Evolutionary conservation across 768 basidiomycete genomes (phyloP).

Genomic region (Leucosporidium yakuticum): DNA sequence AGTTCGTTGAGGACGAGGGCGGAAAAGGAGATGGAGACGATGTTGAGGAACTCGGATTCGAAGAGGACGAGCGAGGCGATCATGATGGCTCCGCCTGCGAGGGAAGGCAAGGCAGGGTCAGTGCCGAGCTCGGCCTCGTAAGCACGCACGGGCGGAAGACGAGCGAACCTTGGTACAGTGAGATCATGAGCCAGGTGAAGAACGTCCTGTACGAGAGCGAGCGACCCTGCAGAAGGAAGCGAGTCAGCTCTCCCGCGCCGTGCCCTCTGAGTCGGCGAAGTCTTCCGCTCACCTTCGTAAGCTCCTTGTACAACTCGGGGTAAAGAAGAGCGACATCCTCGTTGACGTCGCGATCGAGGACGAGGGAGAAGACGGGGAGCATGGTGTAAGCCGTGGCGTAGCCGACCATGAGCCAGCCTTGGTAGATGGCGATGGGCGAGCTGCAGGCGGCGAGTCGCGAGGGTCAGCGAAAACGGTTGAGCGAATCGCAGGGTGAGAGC

Average conservation of each 20-base stretch:
- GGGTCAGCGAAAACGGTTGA: too few species aligned
- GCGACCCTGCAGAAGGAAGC: constrained; percentile 59
- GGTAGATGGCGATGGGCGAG: constrained; percentile 93
- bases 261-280: not conserved
- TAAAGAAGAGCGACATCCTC: constrained; percentile 91
- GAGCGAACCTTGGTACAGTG: constrained; percentile 80
- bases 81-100: constrained; percentile 90
- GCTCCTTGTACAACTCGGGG: constrained; percentile 94
- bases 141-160: not conserved
- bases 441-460: constrained; percentile 56
- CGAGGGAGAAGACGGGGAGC: constrained; percentile 96
- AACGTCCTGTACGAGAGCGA: constrained; percentile 95
- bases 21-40: constrained; percentile 96
- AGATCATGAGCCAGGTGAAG: constrained; percentile 96
- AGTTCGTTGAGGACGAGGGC: constrained; percentile 92
- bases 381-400: constrained; percentile 61
- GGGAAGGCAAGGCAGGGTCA: not conserved
- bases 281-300: constrained; percentile 70
- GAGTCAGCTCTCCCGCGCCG: not conserved
- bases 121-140: not conserved
- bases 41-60: constrained; percentile 94
- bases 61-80: constrained; percentile 92
- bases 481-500: constrained; percentile 9
- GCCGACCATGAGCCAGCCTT: constrained; percentile 95
- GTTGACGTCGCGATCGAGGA: constrained; percentile 89